Base-by-base conservation (phyloP, 352 stramenopile genomes). In the Blastocystis sp. region DNA sequence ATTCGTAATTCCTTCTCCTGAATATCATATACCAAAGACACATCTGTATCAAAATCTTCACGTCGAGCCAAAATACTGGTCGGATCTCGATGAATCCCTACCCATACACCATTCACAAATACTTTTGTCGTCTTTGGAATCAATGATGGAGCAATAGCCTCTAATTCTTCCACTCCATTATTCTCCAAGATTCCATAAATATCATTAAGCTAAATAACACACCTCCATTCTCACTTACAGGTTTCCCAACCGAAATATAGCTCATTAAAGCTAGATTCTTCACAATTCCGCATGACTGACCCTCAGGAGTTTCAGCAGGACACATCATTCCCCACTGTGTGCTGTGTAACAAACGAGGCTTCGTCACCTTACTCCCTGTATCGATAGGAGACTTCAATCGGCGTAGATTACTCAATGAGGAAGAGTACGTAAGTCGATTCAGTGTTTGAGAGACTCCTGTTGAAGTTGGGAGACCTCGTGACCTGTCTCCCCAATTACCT, bases 321-420 rank as follows among this genome's bases (percentile, higher is more conserved):
- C 97, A 99, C 53, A 99, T 98, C 95, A 99, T 99, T 57, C 97
- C 97, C 97, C 97, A 99, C 92, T 99, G 97, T 77, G 97, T 99
- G 91, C 98, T 99, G 93, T 99, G 97, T 37, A 99, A 92, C 92
- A 99, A 96, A 90, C 97, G 96, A 75, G 97, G 97, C 91, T 99
- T 98, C 19, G 97, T 96, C 89, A 98, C 95, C 91, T 99, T 99
- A 90, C 97, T 97, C 91, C 98, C 97, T 89, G 96, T 94, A 2
- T 96, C 97, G n/a, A 99, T 93, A 11, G 97, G 97, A 44, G 97
- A 99, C 92, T 99, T 99, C 88, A 98, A 93, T 76, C 97, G 96
- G 93, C 97, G 94, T 90, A 99, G 94, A 91, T 99, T 96, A 42
- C 96, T 99, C 35, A 99, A 91, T 33, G 96, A 97, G 54, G 97